Percentiles rank a stretch among this genome's conserved stretches.
phyloP scores from a whole-genome alignment of 1,284 basidiomycete species.

The Ganoderma sinense region DNA sequence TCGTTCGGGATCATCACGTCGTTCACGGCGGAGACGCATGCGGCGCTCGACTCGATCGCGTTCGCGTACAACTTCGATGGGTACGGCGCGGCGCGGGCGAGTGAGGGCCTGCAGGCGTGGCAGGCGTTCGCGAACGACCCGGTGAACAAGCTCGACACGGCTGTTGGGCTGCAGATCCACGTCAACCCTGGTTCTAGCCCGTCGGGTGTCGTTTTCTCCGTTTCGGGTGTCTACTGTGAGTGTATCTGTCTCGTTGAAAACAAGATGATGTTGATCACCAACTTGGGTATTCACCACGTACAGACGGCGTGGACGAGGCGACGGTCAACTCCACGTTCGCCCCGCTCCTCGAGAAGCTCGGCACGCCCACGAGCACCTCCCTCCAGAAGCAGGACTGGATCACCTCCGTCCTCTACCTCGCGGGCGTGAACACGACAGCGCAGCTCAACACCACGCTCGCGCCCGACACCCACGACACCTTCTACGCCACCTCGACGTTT shows the following conservation, averaged over 20 bases:
- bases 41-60: slow-evolving; percentile 15
- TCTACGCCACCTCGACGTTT: slow-evolving; percentile 21
- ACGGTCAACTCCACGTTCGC: slow-evolving; percentile 21
- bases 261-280: too few relatives aligned
- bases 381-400: slow-evolving; percentile 20
- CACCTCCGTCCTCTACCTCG: slow-evolving; percentile 18
- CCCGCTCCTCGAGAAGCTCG: slow-evolving; percentile 16
- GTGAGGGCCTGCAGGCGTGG: slow-evolving; percentile 19
- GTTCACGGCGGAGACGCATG: slow-evolving; percentile 33
- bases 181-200: slow-evolving; percentile 9
- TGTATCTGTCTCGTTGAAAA: background rate
- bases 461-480: slow-evolving; percentile 13
- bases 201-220: slow-evolving; percentile 8
- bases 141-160: slow-evolving; percentile 10
- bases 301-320: slow-evolving; percentile 16
- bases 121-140: slow-evolving; percentile 18
- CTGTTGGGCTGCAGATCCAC: slow-evolving; percentile 17
- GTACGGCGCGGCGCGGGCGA: slow-evolving; percentile 14
- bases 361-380: background rate
- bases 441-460: slow-evolving; percentile 16
- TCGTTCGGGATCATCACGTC: slow-evolving; percentile 52
- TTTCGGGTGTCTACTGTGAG: slow-evolving; percentile 19
- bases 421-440: slow-evolving; percentile 1
- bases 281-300: too few relatives aligned
- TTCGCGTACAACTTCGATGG: slow-evolving; percentile 16